Percentiles rank a stretch among this genome's conserved stretches.
These are phyloP conservation scores for Calvatia gigantea DNA, from an alignment of 768 basidiomycete genomes.

Conservation along the genomic window DNA sequence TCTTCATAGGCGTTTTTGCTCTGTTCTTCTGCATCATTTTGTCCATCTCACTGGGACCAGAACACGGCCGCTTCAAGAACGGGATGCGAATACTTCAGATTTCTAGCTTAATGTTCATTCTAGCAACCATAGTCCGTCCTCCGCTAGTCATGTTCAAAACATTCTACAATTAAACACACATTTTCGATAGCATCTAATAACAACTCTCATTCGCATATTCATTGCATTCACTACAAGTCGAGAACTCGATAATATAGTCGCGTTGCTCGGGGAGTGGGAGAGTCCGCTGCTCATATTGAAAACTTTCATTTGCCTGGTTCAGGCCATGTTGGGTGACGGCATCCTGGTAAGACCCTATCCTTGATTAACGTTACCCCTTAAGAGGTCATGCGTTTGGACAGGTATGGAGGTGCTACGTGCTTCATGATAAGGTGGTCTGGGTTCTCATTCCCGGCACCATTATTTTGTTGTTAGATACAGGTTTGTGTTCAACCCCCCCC, in stretches of 20 bases:
- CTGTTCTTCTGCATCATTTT: background rate
- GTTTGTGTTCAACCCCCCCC: too few species aligned
- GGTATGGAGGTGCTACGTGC: conserved; percentile 1
- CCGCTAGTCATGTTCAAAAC: background rate
- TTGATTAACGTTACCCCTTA: background rate
- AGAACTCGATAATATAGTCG: background rate
- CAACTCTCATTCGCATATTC: background rate
- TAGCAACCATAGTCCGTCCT: background rate
- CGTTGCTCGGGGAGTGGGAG: background rate
- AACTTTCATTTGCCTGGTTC: background rate
- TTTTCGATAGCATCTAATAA: background rate
- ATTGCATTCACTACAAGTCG: background rate
- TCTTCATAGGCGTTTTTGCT: background rate
- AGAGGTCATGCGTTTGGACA: background rate
- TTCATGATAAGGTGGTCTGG: background rate
- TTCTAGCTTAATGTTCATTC: background rate
- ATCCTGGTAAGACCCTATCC: background rate
- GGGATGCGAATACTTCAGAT: background rate
- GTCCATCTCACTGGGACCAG: background rate
- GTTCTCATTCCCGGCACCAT: background rate
- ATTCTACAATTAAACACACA: background rate
- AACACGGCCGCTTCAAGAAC: background rate
- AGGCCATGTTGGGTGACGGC: background rate
- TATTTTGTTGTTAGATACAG: background rate
- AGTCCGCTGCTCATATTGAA: background rate